Percentiles rank a stretch among this genome's conserved stretches.
These are phyloP conservation scores for Colletotrichum lindemuthianum DNA, from an alignment of 2,329 filamentous ascomycete genomes.

Conservation along the genomic window DNA sequence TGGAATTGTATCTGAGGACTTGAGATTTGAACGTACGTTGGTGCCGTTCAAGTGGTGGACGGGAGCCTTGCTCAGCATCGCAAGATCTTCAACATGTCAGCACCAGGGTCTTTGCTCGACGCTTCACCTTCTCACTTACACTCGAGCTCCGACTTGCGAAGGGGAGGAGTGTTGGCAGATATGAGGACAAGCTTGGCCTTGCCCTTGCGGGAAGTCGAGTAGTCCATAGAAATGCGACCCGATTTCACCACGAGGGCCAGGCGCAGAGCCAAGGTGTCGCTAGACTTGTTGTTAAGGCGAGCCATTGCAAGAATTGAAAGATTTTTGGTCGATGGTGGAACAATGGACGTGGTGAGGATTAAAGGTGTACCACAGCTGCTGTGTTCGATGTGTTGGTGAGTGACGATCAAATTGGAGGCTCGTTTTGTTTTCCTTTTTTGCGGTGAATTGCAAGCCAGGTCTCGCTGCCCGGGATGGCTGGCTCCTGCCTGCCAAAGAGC, in stretches of 20 bases:
- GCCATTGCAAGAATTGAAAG: not conserved
- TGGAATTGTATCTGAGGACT: not conserved
- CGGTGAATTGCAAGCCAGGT: no score
- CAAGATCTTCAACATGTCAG: not conserved
- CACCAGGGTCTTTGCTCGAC: not conserved
- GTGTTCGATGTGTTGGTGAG: not conserved
- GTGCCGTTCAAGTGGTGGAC: conserved; percentile 10
- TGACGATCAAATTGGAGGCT: no score
- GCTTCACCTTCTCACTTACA: not conserved
- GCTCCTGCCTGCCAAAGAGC: not conserved
- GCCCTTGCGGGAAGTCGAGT: conserved; percentile 5
- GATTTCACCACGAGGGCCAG: conserved; percentile 12
- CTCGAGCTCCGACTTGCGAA: conserved; percentile 12
- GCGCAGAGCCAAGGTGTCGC: conserved; percentile 9
- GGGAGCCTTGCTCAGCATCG: conserved; percentile 4
- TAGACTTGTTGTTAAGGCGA: conserved; percentile 11
- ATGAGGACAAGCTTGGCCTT: conserved; percentile 15
- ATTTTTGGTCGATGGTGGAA: not conserved
- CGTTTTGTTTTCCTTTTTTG: no score
- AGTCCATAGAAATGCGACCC: not conserved
- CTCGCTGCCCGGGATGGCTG: no score
- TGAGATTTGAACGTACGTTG: not conserved
- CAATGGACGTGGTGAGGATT: not conserved
- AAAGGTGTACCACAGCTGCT: not conserved
- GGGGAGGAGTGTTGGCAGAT: conserved; percentile 3